Evolutionary conservation across 768 basidiomycete genomes (phyloP).

Genomic region (Mycena alexandri): DNA sequence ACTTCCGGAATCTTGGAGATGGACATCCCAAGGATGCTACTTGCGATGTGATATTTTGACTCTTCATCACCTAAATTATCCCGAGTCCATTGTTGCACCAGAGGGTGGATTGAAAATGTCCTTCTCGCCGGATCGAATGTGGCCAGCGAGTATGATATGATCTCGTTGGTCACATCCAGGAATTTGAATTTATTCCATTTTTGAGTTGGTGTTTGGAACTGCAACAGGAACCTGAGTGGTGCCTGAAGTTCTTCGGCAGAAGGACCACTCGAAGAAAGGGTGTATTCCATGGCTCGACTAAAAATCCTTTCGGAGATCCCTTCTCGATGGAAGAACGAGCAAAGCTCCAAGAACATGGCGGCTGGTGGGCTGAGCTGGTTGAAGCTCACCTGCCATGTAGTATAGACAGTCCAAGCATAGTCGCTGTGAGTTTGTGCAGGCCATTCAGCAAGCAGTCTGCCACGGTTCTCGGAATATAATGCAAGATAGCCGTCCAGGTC

Average conservation of each 20-base stretch:
- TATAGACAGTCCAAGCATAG: too few relatives aligned
- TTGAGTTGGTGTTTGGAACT: neutral
- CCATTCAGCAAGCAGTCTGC: neutral
- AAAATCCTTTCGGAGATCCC: constrained; percentile 12
- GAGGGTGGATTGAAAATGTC: too few relatives aligned
- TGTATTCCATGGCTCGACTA: neutral
- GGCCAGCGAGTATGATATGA: too few relatives aligned
- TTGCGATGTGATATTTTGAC: too few relatives aligned
- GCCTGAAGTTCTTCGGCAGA: neutral
- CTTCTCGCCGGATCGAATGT: too few relatives aligned
- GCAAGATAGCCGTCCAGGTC: neutral
- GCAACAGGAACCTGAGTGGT: neutral
- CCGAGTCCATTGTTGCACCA: too few relatives aligned
- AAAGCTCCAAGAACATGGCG: neutral
- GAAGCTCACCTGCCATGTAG: constrained; percentile 20
- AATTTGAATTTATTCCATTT: neutral
- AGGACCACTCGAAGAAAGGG: neutral
- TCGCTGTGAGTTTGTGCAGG: too few relatives aligned
- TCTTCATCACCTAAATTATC: too few relatives aligned
- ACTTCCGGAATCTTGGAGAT: too few relatives aligned
- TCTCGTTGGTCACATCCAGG: neutral
- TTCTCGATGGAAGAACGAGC: constrained; percentile 4
- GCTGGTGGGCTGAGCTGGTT: neutral
- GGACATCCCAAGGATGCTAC: too few relatives aligned
- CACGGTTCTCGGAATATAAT: constrained; percentile 1